phyloP scores from a whole-genome alignment of 768 basidiomycete species.

The Wakefieldia striispora region DNA sequence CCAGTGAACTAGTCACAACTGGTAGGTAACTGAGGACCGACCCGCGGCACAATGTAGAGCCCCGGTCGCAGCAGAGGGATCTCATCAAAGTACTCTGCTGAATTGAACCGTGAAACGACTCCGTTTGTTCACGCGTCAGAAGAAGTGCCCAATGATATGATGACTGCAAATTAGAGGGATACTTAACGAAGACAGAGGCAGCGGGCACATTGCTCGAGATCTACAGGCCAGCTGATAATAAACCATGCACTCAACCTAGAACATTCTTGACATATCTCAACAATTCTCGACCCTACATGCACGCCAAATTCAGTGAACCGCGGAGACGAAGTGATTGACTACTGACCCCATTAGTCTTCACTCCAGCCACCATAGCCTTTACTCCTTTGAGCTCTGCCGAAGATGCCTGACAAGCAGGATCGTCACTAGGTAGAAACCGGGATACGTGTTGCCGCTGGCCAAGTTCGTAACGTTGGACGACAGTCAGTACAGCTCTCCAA shows the following conservation, averaged over 20 bases:
- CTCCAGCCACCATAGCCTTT: constrained; percentile 73
- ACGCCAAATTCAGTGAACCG: constrained; percentile 3
- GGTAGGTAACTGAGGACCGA: no score
- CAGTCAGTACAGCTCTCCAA: constrained; percentile 75
- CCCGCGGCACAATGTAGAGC: no score
- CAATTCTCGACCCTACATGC: constrained; percentile 61
- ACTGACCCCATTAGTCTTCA: constrained; percentile 74
- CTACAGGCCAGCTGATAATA: neutral
- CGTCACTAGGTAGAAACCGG: constrained; percentile 27
- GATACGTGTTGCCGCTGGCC: constrained; percentile 49
- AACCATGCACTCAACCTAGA: constrained; percentile 44
- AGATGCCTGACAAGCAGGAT: constrained; percentile 32
- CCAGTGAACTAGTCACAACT: no score
- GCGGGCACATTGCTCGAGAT: neutral
- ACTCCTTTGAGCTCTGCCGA: constrained; percentile 45
- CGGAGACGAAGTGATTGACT: constrained; percentile 4
- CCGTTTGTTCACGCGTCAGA: no score
- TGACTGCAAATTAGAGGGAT: neutral
- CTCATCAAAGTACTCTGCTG: no score
- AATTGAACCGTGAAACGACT: no score
- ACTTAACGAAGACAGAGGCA: neutral
- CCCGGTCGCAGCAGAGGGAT: no score
- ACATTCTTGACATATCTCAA: constrained; percentile 70
- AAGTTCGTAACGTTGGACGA: constrained; percentile 65
- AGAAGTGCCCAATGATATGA: neutral